Percentiles rank a stretch among this genome's conserved stretches.
phyloP scores from a whole-genome alignment of 768 basidiomycete genomes.

The Podaxis sp. region DNA sequence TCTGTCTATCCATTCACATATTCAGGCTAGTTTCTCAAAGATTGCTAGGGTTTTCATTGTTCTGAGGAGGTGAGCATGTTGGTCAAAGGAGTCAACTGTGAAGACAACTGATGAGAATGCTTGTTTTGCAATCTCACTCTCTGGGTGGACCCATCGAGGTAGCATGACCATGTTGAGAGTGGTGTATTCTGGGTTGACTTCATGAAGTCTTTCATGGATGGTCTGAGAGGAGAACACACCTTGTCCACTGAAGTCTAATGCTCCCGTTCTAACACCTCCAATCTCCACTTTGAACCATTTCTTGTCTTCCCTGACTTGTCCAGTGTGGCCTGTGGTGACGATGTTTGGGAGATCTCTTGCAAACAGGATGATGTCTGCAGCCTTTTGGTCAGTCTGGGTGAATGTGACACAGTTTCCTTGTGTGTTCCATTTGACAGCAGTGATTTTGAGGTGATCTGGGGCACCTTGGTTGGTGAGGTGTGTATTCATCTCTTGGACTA shows the following conservation, averaged over 20 bases:
- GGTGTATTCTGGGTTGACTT: background rate
- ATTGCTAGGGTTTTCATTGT: background rate
- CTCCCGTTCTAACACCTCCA: conserved; percentile 18
- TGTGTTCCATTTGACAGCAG: background rate
- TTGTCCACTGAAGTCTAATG: background rate
- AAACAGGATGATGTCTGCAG: conserved; percentile 18
- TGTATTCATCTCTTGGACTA: background rate
- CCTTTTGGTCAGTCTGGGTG: background rate
- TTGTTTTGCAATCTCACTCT: background rate
- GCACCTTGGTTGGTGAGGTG: background rate
- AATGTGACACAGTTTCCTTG: background rate
- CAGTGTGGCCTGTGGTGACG: conserved; percentile 6
- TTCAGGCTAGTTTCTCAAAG: background rate
- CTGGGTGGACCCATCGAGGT: background rate
- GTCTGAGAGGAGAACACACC: background rate
- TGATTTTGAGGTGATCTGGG: background rate
- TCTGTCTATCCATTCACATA: background rate
- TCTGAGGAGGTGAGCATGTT: background rate
- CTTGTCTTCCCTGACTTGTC: conserved; percentile 20
- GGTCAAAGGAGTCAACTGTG: background rate
- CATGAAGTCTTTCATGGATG: background rate
- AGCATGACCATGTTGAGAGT: background rate
- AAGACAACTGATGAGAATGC: background rate
- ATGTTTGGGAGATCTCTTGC: conserved; percentile 11
- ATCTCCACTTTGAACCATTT: conserved; percentile 23